phyloP scores from a whole-genome alignment of 192 early-diverging fungal genomes.

The Entomortierella parvispora region DNA sequence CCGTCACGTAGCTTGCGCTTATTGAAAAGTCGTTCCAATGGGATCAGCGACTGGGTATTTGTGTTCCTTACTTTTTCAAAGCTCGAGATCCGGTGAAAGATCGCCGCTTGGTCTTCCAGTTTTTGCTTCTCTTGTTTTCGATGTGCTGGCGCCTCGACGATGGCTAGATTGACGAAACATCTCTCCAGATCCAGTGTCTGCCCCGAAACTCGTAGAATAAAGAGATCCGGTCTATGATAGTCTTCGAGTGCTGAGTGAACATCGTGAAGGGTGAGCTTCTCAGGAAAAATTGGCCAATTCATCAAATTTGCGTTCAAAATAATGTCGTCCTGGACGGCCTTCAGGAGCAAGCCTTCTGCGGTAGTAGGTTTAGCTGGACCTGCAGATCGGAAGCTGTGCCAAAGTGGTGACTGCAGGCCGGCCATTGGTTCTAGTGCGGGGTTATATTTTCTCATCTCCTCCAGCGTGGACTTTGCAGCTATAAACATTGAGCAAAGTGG shows the following conservation, averaged over 20 bases:
- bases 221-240: background rate
- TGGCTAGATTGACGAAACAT: slow-evolving; percentile 19
- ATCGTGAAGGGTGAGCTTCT: background rate
- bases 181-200: background rate
- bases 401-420: background rate
- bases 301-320: background rate
- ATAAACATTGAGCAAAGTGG: background rate
- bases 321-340: background rate
- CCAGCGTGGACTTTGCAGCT: slow-evolving; percentile 1
- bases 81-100: slow-evolving; percentile 6
- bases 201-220: slow-evolving; percentile 1
- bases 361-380: background rate
- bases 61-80: background rate
- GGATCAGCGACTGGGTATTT: slow-evolving; percentile 1
- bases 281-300: background rate
- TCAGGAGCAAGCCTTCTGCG: background rate
- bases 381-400: background rate
- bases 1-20: slow-evolving; percentile 19
- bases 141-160: slow-evolving; percentile 15
- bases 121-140: slow-evolving; percentile 7
- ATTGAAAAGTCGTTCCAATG: slow-evolving; percentile 3
- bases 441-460: background rate
- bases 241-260: slow-evolving; percentile 4
- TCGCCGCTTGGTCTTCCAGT: slow-evolving; percentile 6
- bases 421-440: background rate